A percentile compares a stretch with the other conserved stretches of the same genome.
phyloP scores from a whole-genome alignment of 169 alveolate genomes.

The Theileria orientalis region DNA sequence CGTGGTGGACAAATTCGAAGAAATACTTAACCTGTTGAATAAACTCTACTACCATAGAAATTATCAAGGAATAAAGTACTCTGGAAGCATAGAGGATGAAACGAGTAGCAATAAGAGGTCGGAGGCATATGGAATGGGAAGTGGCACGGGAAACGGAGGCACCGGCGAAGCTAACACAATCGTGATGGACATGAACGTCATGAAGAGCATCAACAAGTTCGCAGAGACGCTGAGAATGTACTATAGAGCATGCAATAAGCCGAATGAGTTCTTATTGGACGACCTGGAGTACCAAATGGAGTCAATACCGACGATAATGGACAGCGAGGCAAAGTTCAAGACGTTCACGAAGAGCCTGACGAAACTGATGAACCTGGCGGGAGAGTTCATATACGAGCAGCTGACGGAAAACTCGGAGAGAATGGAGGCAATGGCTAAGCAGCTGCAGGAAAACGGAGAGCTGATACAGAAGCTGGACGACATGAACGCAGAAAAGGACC shows the following conservation, averaged over 20 bases:
- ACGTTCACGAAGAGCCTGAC: neutral
- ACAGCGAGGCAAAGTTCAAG: neutral
- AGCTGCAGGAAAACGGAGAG: neutral
- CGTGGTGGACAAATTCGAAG: neutral
- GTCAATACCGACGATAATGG: neutral
- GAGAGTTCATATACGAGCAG: neutral
- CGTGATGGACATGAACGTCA: neutral
- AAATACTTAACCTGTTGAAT: neutral
- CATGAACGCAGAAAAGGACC: neutral
- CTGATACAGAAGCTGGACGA: neutral
- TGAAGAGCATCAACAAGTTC: neutral
- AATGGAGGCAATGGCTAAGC: neutral
- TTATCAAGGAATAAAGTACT: neutral
- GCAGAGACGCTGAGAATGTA: neutral
- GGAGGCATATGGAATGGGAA: no score
- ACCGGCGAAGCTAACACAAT: neutral
- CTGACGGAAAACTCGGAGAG: neutral
- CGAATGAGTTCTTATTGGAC: neutral
- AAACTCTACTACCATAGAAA: neutral
- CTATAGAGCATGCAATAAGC: neutral
- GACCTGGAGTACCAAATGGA: slow-evolving; percentile 1
- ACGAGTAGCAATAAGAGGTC: no score
- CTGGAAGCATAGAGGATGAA: no score
- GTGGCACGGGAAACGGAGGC: no score
- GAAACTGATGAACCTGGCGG: neutral